Percentiles rank a stretch among this genome's conserved stretches.
These are phyloP conservation scores for Puccinia triticina DNA, from an alignment of 1,284 basidiomycete genomes.

Conservation along the genomic window DNA sequence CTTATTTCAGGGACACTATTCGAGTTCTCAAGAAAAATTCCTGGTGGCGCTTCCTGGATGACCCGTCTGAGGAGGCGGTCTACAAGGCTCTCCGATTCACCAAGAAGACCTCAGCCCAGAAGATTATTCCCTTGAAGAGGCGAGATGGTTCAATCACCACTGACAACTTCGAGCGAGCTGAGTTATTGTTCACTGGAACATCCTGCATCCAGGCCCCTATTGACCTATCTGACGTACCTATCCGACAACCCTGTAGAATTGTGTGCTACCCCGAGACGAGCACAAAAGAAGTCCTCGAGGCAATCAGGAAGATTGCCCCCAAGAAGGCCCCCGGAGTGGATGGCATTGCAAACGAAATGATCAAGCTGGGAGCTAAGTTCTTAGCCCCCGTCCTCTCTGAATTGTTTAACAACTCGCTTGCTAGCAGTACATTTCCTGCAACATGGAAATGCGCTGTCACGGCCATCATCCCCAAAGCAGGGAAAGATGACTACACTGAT, in stretches of 20 bases:
- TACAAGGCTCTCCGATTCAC: not conserved
- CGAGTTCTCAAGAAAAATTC: not conserved
- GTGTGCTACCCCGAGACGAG: not conserved
- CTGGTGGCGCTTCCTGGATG: not conserved
- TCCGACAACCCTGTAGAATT: not conserved
- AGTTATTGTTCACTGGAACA: not conserved
- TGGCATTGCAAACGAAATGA: not conserved
- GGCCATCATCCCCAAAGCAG: conserved; percentile 9
- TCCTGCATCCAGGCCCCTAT: not conserved
- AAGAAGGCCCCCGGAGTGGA: conserved; percentile 21
- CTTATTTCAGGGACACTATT: not conserved
- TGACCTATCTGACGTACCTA: not conserved
- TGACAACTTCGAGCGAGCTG: not conserved
- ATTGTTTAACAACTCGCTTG: not conserved
- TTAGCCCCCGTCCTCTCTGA: not conserved
- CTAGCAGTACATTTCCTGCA: not conserved
- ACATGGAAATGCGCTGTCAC: not conserved
- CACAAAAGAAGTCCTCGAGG: not conserved
- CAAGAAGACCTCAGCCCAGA: not conserved
- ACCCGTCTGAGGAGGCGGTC: not conserved
- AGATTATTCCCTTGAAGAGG: not conserved
- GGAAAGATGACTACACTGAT: conserved; percentile 20
- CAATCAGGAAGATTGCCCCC: not conserved
- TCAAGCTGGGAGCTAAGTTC: not conserved
- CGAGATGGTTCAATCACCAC: not conserved